Conservation (phyloP, 495 filamentous ascomycete genomes). For the Patellaria atrata region DNA sequence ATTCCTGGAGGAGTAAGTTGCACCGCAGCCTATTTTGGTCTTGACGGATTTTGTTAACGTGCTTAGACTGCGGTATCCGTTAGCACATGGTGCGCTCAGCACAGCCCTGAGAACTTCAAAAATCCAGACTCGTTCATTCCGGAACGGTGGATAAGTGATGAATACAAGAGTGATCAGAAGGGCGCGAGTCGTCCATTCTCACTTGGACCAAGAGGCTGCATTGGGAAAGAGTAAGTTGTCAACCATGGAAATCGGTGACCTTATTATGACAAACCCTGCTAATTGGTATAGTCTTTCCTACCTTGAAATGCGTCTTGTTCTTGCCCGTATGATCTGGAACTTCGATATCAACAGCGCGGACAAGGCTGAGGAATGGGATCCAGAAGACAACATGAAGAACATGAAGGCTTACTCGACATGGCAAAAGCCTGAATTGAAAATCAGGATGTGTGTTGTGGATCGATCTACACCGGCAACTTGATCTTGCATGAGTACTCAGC, state of each 20-base stretch:
- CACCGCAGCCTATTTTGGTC: neutral
- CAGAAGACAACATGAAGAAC: slow-evolving; percentile 15
- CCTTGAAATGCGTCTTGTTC: slow-evolving; percentile 31
- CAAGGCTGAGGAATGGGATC: slow-evolving; percentile 25
- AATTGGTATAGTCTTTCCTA: slow-evolving; percentile 29
- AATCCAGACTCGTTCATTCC: slow-evolving; percentile 16
- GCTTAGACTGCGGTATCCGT: slow-evolving; percentile 15
- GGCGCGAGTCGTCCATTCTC: slow-evolving; percentile 14
- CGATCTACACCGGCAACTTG: no score
- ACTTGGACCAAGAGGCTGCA: slow-evolving; percentile 14
- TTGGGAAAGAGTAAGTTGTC: slow-evolving; percentile 21
- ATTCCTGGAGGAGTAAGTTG: slow-evolving; percentile 15
- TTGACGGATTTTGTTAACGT: neutral
- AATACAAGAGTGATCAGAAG: slow-evolving; percentile 11
- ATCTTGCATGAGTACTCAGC: no score
- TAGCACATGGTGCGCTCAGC: slow-evolving; percentile 11
- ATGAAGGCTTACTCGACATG: slow-evolving; percentile 16
- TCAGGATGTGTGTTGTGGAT: no score
- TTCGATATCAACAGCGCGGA: slow-evolving; percentile 31
- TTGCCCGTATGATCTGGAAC: slow-evolving; percentile 30
- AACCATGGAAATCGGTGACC: no score
- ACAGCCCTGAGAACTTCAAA: slow-evolving; percentile 16
- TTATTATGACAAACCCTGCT: neutral
- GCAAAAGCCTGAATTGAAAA: slow-evolving; percentile 13
- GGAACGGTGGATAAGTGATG: slow-evolving; percentile 10